These are phyloP conservation scores for Kluyveromyces marxianus DNA, from an alignment of 1,139 yeast species.

Conservation along the genomic window DNA sequence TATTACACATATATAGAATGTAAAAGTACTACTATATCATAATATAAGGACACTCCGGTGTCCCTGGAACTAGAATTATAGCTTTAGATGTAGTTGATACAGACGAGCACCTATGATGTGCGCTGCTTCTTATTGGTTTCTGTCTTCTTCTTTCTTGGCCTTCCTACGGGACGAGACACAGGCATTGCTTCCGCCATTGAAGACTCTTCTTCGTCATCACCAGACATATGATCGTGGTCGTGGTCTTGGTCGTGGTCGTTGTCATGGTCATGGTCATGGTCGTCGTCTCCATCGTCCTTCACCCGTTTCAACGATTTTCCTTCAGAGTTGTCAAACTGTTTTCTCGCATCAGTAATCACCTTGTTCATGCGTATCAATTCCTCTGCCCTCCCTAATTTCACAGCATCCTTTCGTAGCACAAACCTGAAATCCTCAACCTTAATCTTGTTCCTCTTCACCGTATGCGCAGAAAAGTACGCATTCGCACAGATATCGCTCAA, in stretches of 20 bases:
- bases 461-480: conserved; percentile 44
- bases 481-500: conserved; percentile 55
- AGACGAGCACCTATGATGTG: not conserved
- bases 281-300: conserved; percentile 31
- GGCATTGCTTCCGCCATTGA: conserved; percentile 2
- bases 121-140: conserved; percentile 12
- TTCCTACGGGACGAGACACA: not conserved
- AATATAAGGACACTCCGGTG: not conserved
- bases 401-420: conserved; percentile 74
- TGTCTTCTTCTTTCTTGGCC: conserved; percentile 4
- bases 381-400: conserved; percentile 75
- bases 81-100: too few relatives aligned
- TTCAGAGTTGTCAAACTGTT: conserved; percentile 67
- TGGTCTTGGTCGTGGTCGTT: too few relatives aligned
- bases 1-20: not conserved
- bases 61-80: not conserved
- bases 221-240: conserved; percentile 13
- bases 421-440: conserved; percentile 85
- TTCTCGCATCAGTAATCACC: conserved; percentile 71
- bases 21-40: not conserved
- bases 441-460: conserved; percentile 59
- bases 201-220: conserved; percentile 14
- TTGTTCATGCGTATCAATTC: conserved; percentile 70
- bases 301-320: conserved; percentile 35
- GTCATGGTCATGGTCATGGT: conserved; percentile 1